Base-by-base conservation (phyloP, 495 filamentous ascomycete species). In the Aspergillus heteromorphus region DNA sequence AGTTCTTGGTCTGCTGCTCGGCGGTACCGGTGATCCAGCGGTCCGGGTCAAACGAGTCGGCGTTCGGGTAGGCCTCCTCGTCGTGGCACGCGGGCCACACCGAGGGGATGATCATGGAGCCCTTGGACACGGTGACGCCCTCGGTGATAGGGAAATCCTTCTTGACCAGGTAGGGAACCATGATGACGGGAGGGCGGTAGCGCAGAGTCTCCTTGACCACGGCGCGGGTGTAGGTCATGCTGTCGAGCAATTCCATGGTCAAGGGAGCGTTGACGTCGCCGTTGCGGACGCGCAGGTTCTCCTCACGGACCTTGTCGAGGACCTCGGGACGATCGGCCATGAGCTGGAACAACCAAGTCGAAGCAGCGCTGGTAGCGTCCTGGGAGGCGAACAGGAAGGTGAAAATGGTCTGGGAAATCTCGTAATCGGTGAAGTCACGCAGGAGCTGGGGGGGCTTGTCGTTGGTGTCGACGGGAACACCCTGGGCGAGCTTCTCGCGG, bases 351-450 rank as follows among this genome's bases (percentile, higher is more conserved):
- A 97, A 73, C 89, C 93, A 97, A 43, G 91, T 97, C 56, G 80
- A 82, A 51, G 95, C 95, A 54, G 88, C 91, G 70, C 87, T 92
- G 51, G 93, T 96, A 50, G 93, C 93, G 69, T 98, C 93, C 73
- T 98, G 93, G 29, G 91, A 95, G 45, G 95, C 93, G 73, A 98
- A 98, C 49, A 98, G 79, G 81, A 98, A 97, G 51, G 93, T 97
- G 76, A 97, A 95, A 57, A 98, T 62, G 9, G 95, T 97, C 79
- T 93, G 89, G 51, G 91, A 79, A 65, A 98, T 96, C 70, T 98
- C 93, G 56, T 84, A 89, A 63, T 98, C 87, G 70, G 83, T 84
- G 73, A 98, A 98, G 30, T 87, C 81, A 62, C 92, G 87, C 43
- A 97, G 80, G 18, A 96, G 69, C 66, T 84, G 85, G 9, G 82